Percentiles rank a stretch among this genome's conserved stretches.
phyloP scores from a whole-genome alignment of 163 green algal genomes.

The Trebouxiophyceae sp. region DNA sequence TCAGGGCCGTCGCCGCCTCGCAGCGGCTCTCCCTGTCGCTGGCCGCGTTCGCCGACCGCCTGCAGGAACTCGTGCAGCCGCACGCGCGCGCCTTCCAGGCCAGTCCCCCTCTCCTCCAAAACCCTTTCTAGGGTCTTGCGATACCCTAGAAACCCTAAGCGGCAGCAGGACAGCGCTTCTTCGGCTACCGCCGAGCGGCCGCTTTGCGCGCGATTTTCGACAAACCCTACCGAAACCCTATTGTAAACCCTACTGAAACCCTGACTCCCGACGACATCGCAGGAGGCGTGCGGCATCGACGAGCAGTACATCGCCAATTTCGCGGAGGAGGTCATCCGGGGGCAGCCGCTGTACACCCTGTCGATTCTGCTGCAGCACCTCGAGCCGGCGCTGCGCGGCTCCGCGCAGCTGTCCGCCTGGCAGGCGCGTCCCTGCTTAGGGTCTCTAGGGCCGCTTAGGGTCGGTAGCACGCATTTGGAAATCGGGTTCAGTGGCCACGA shows the following conservation, averaged over 20 bases:
- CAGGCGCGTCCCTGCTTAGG: no score
- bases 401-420: constrained; percentile 67
- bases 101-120: neutral
- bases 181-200: no score
- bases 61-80: constrained; percentile 51
- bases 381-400: constrained; percentile 46
- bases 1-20: constrained; percentile 45
- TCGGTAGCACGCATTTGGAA: no score
- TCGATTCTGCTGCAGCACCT: constrained; percentile 53
- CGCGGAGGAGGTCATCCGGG: constrained; percentile 83
- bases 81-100: neutral
- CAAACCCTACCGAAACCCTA: no score
- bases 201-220: no score
- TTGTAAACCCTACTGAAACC: no score
- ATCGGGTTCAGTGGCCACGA: no score
- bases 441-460: no score
- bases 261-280: constrained; percentile 37
- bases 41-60: constrained; percentile 42
- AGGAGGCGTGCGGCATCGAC: constrained; percentile 44
- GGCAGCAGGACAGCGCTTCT: no score
- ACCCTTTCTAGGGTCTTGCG: no score
- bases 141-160: no score
- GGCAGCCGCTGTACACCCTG: constrained; percentile 66
- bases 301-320: constrained; percentile 74
- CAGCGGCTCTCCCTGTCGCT: constrained; percentile 49